phyloP scores from a whole-genome alignment of 768 basidiomycete species.

The Phlegmacium glaucopus region DNA sequence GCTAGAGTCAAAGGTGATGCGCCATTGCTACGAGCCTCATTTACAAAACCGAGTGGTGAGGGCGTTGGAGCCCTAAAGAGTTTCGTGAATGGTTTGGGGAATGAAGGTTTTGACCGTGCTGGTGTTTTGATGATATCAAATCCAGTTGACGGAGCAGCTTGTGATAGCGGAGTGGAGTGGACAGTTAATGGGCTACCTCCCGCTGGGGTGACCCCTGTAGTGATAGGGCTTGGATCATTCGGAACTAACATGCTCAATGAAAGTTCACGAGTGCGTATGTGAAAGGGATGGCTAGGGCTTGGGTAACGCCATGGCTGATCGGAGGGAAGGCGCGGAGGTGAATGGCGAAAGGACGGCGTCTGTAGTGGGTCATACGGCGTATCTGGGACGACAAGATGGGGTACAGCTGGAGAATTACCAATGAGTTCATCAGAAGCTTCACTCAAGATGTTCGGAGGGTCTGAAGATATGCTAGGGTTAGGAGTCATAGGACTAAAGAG shows the following conservation, averaged over 20 bases:
- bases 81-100: constrained; percentile 12
- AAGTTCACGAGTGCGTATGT: constrained; percentile 59
- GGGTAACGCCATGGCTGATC: constrained; percentile 83
- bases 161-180: constrained; percentile 34
- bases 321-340: constrained; percentile 68
- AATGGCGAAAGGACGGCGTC: constrained; percentile 78
- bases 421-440: constrained; percentile 18
- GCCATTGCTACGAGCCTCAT: constrained; percentile 29
- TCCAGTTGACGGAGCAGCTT: constrained; percentile 12
- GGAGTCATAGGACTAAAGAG: constrained; percentile 35
- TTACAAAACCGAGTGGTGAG: constrained; percentile 36
- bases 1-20: constrained; percentile 47
- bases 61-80: constrained; percentile 13
- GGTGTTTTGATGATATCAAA: constrained; percentile 15
- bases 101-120: constrained; percentile 11
- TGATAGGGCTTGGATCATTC: constrained; percentile 46
- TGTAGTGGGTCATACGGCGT: constrained; percentile 76
- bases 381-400: constrained; percentile 42
- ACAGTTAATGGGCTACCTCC: constrained; percentile 27
- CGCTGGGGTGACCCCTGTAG: constrained; percentile 26
- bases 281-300: constrained; percentile 75
- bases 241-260: constrained; percentile 63
- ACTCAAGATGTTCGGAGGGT: constrained; percentile 18
- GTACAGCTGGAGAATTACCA: constrained; percentile 27
- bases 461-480: constrained; percentile 26